phyloP scores from a whole-genome alignment of 73 alveolate species.

The Tetrahymena malaccensis region DNA sequence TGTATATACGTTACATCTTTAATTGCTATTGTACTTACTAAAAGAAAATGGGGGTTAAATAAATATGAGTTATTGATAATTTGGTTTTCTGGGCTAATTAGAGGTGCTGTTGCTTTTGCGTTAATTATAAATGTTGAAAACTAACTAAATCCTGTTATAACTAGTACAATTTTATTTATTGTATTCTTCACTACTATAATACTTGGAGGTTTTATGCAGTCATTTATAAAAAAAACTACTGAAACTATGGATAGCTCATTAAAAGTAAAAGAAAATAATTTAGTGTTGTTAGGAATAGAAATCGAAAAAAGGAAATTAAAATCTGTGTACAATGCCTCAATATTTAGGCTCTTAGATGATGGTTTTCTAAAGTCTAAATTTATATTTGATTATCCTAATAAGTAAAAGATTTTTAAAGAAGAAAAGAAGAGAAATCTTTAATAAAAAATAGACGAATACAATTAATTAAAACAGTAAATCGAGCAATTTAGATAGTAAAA shows the following conservation, averaged over 20 bases:
- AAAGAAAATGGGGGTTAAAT: conserved; percentile 47
- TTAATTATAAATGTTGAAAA: conserved; percentile 60
- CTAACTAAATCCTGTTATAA: neutral
- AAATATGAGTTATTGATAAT: conserved; percentile 63
- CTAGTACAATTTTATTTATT: neutral
- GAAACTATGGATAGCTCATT: neutral
- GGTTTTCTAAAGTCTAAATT: neutral
- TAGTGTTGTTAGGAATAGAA: neutral
- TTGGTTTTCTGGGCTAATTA: conserved; percentile 81
- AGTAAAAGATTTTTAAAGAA: neutral
- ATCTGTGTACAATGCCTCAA: neutral
- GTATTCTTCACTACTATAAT: neutral
- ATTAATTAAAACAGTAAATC: neutral
- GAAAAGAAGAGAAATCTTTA: neutral
- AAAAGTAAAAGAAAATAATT: neutral
- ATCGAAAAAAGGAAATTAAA: neutral
- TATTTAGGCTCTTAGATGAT: neutral
- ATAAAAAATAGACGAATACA: neutral
- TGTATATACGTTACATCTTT: conserved; percentile 61
- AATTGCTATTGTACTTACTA: conserved; percentile 27
- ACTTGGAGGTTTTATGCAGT: neutral
- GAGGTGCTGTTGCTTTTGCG: conserved; percentile 96
- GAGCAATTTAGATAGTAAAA: no score
- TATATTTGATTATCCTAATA: neutral
- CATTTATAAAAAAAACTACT: neutral